These are phyloP conservation scores for Trichoderma endophyticum DNA, from an alignment of 2,329 filamentous ascomycete species.

Conservation along the genomic window DNA sequence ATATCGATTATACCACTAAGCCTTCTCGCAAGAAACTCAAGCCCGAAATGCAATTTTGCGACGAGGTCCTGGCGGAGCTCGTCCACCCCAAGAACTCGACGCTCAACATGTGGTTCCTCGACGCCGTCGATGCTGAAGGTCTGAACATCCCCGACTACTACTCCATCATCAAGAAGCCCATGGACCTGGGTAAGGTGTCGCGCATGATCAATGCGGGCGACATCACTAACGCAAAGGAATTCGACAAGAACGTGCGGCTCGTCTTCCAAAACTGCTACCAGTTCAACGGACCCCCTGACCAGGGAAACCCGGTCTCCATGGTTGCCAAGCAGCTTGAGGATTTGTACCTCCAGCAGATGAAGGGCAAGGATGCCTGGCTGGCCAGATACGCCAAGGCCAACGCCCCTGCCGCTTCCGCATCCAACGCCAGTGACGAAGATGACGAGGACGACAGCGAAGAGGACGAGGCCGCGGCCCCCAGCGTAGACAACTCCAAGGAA, in stretches of 20 bases:
- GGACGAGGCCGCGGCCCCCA: slow-evolving; percentile 39
- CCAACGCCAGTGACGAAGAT: slow-evolving; percentile 67
- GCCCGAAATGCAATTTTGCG: slow-evolving; percentile 85
- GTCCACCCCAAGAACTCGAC: slow-evolving; percentile 67
- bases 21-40: slow-evolving; percentile 82
- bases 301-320: slow-evolving; percentile 67
- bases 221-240: slow-evolving; percentile 79
- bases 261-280: slow-evolving; percentile 88
- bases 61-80: slow-evolving; percentile 75
- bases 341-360: slow-evolving; percentile 73
- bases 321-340: slow-evolving; percentile 71
- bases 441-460: slow-evolving; percentile 70
- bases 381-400: slow-evolving; percentile 63
- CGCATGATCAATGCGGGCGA: slow-evolving; percentile 73
- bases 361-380: slow-evolving; percentile 77
- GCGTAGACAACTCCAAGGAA: slow-evolving; percentile 39
- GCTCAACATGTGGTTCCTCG: slow-evolving; percentile 71
- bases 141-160: slow-evolving; percentile 92
- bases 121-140: slow-evolving; percentile 88
- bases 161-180: slow-evolving; percentile 91
- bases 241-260: slow-evolving; percentile 76
- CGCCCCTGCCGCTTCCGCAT: slow-evolving; percentile 54
- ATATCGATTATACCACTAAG: slow-evolving; percentile 79
- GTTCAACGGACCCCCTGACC: slow-evolving; percentile 65
- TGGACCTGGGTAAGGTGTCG: slow-evolving; percentile 85